A percentile compares a stretch with the other conserved stretches of the same genome.
Conservation (phyloP, 208 protist genomes). For the Pavlovales sp. region DNA sequence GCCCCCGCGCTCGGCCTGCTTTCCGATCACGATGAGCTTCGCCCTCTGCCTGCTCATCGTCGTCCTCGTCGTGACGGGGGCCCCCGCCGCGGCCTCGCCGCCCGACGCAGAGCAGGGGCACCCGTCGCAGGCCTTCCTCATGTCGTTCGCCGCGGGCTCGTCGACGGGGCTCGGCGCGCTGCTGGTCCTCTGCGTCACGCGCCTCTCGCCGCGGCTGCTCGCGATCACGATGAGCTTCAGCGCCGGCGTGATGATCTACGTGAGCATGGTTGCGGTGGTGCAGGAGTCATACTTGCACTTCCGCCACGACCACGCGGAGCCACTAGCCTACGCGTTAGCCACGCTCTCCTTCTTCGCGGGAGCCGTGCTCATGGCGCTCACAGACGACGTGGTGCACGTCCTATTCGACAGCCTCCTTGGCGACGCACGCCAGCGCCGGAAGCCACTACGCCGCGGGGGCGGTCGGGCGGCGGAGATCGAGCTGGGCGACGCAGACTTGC, state of each 20-base stretch:
- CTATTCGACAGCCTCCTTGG: background rate
- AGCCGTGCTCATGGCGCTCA: background rate
- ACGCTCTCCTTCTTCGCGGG: slow-evolving; percentile 20
- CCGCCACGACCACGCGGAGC: background rate
- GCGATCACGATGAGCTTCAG: slow-evolving; percentile 18
- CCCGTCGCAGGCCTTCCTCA: background rate
- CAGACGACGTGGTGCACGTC: background rate
- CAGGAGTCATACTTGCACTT: slow-evolving; percentile 2
- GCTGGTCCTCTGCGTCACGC: background rate
- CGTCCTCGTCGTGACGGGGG: too few species aligned
- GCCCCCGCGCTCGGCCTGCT: too few species aligned
- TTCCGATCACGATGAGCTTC: too few species aligned
- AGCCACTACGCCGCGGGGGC: too few species aligned
- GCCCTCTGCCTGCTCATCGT: too few species aligned
- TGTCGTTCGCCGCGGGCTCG: background rate
- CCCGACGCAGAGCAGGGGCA: background rate
- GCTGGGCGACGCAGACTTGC: background rate
- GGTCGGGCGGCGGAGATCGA: background rate
- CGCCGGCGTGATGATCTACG: slow-evolving; percentile 36
- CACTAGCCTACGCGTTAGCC: background rate
- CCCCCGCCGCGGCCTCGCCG: too few species aligned
- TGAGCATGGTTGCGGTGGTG: slow-evolving; percentile 14
- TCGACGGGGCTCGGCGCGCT: background rate
- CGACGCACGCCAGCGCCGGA: background rate
- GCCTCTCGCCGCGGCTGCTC: background rate